Evolutionary conservation across 225 moss, liverwort and hornwort species (phyloP), one percentile per base, ranked within the genome.

Genomic region (Pseudisothecium myosuroides): DNA sequence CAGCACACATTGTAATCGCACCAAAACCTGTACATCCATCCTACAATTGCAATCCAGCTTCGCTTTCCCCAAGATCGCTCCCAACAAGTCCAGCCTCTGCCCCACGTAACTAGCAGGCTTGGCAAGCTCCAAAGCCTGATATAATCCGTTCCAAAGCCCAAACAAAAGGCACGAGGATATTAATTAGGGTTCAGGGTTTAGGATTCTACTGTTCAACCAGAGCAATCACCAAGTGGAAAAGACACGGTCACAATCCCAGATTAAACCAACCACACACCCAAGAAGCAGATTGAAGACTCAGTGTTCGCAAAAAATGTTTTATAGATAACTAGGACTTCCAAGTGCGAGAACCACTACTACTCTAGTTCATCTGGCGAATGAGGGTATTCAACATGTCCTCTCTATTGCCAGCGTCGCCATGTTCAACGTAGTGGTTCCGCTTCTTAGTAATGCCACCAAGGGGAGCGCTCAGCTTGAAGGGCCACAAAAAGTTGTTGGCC

Each of bases 401-500:
- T 67, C 92, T 85, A 54, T 92, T 90, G 61, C 90, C 90, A 36
- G 86, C 79, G 49, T 90, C 90, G 21, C 92, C 92, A 65, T 85
- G 82, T 66, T 92, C 92, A 45, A 88, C 80, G 27, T 88, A 86
- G 41, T 86, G 82, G 20, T 90, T 92, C 28, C 88, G 58, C 80
- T 88, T 88, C 90, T 92, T 88, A 68, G 63, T 85, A 19, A 92
- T 43, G 55, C 88, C 92, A 74, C 90, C 92, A 72, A 88, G 37
- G 66, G 92, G 92, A 72, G 87, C 79, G 64, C 85, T 90, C 87
- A 92, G 37, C 82, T 92, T 92, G 76, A 92, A 88, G 17, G 92
- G 92, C 92, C 85, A 87, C 79, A 87, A 80, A 36, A 87, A 87
- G 58, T 80, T 87, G 67, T 80, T 87, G 56, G 68, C 76, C 36